Conservation (phyloP, 331 rosid species). For the Acacia concinna region DNA sequence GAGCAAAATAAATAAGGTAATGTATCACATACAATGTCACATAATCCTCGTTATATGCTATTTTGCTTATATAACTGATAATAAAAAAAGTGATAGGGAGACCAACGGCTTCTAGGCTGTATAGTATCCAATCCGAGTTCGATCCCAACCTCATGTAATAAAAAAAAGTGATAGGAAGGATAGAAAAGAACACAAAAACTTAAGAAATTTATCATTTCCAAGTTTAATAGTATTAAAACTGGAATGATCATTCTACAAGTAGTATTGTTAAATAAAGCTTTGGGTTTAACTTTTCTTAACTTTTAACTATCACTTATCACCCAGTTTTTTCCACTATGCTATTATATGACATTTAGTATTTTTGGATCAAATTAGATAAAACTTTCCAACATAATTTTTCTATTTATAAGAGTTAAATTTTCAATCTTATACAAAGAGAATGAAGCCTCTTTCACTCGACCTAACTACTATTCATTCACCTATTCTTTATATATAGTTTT, state of each 20-base stretch:
- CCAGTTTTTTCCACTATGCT: background rate
- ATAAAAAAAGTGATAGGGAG: background rate
- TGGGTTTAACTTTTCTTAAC: background rate
- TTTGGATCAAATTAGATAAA: no score
- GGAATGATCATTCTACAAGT: no score
- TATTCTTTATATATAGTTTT: background rate
- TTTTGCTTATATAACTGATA: background rate
- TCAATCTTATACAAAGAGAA: background rate
- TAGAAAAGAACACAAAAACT: background rate
- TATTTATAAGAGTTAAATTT: no score
- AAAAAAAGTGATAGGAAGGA: background rate
- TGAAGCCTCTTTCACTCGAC: no score
- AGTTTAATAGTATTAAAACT: background rate
- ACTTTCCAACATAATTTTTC: background rate
- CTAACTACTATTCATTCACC: background rate
- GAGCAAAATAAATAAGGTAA: background rate
- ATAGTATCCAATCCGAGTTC: no score
- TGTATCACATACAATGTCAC: background rate
- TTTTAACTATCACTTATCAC: background rate
- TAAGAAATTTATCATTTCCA: background rate
- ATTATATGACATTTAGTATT: no score
- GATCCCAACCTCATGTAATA: no score
- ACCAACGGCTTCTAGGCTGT: no score
- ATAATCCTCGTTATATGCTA: background rate
- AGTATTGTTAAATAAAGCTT: background rate